Base-by-base conservation (phyloP, 2,329 filamentous ascomycete genomes). In the Teratosphaeria zuluensis region DNA sequence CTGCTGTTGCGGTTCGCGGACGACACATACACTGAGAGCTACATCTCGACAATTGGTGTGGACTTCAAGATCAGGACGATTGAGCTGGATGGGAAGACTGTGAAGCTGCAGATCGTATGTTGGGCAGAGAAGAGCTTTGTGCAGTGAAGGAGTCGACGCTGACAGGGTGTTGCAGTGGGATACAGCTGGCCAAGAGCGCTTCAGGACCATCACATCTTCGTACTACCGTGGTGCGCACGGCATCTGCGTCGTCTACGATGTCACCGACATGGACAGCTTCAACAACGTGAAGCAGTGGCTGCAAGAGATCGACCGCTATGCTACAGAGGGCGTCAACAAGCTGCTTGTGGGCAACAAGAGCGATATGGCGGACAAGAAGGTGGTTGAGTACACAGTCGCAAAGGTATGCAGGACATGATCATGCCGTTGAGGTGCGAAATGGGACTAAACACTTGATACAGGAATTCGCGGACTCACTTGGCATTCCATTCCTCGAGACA, bases 281-380 rank as follows among this genome's bases (percentile, higher is more conserved):
- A 97, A 99, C 87, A 99, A 97, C 81, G 94, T 99, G 72, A 97
- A 99, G 89, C 94, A 99, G 83, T 99, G 94, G 94, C 85, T 99
- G 63, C 94, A 99, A 78, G 94, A 99, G 81, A 99, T 99, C 70
- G 94, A 99, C 81, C 87, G 94, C 76, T 97, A 99, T 73, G 94
- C 94, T 69, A 99, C 94, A 68, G 94, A 99, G 80, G 94, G 94
- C 66, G 94, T 99, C 73, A 99, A 99, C 86, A 99, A 99, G 84
- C 84, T 99, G 66, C 86, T 99, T 63, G 92, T 99, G 63, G 94
- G 94, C 73, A 99, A 99, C 88, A 99, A 99, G 88, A 96, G 91
- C 79, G 94, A 99, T 89, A 97, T 99, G 91, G 86, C 92, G 61
- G 94, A 99, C 80, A 99, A 99, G 89, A 99, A 97, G 83, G 94